Conservation (phyloP, 164 flowering plant species). For the Liquidambar formosana region DNA sequence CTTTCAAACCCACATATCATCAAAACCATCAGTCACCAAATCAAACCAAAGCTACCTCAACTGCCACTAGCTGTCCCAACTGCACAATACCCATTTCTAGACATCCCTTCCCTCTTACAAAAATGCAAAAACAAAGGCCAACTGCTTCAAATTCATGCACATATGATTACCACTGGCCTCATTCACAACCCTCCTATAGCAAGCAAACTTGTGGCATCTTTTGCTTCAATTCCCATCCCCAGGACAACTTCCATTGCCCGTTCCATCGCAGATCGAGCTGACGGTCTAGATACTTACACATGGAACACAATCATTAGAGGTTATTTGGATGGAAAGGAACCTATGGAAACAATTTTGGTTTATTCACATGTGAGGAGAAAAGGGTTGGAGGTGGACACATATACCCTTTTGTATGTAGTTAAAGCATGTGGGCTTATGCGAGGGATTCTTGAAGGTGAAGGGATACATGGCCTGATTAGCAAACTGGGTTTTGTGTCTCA, state of each 20-base stretch:
- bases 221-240: conserved; percentile 17
- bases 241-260: conserved; percentile 15
- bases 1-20: conserved; percentile 3
- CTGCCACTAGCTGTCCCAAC: conserved; percentile 6
- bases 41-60: conserved; percentile 8
- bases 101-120: conserved; percentile 15
- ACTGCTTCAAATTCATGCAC: conserved; percentile 39
- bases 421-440: conserved; percentile 33
- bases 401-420: conserved; percentile 28
- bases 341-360: conserved; percentile 27
- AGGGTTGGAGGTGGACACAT: conserved; percentile 27
- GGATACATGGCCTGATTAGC: conserved; percentile 29
- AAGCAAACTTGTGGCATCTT: conserved; percentile 26
- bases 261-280: conserved; percentile 22
- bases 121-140: conserved; percentile 25
- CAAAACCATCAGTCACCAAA: neutral
- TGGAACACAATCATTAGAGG: conserved; percentile 44
- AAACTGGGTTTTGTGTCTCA: conserved; percentile 38
- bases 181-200: conserved; percentile 23
- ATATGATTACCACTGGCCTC: conserved; percentile 32
- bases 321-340: conserved; percentile 25
- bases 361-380: conserved; percentile 30
- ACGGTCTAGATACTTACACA: conserved; percentile 31
- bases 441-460: conserved; percentile 17
- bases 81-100: conserved; percentile 15